Evolutionary conservation across 176 grass and related monocot genomes (phyloP), one percentile per base, ranked within the genome.

Genomic region (Phyllostachys edulis): DNA sequence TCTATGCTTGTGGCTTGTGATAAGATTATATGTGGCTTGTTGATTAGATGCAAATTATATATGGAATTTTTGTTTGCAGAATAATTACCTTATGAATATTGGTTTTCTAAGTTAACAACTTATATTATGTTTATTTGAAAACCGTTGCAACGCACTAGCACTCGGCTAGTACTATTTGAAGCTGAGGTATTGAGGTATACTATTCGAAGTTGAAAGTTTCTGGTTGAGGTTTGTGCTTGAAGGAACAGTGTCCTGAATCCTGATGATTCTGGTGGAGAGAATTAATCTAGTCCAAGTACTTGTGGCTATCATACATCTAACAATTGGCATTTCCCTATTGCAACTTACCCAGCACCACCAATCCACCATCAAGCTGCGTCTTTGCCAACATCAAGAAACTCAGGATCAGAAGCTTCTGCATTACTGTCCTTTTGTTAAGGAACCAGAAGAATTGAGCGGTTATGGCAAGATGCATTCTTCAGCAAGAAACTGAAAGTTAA

Each of bases 211-310:
- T 52, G 32, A 51, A 45, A 26, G 24, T 79, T 52, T 80, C 45
- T 34, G 17, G 34, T 54, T 6, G 59, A 69, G 7, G 16, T 67
- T 68, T 68, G 39, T 73, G 59, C 81, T 89, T 80, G 9, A 84
- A 59, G 67, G 51, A 57, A 84, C 62, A 80, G 81, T 29, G 38
- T 56, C 24, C 61, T 50, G n/a, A n/a, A 27, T 56, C 24, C 61
- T 29, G 1, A 54, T 42, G 8, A 5, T 38, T 50, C 18, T 7
- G 69, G 15, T 40, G 3, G 5, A 40, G 66, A 9, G 6, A 8
- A 24, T 21, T 18, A 52, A 52, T 37, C 75, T 67, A n/a, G 9
- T 76, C 21, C 36, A 55, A 46, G 15, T 26, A 37, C 37, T 36
- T 16, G 47, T 81, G 2, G 78, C 27, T 40, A 5, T 23, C 27